Evolutionary conservation across 2,329 filamentous ascomycete genomes (phyloP).

Genomic region (Venturia asperata): DNA sequence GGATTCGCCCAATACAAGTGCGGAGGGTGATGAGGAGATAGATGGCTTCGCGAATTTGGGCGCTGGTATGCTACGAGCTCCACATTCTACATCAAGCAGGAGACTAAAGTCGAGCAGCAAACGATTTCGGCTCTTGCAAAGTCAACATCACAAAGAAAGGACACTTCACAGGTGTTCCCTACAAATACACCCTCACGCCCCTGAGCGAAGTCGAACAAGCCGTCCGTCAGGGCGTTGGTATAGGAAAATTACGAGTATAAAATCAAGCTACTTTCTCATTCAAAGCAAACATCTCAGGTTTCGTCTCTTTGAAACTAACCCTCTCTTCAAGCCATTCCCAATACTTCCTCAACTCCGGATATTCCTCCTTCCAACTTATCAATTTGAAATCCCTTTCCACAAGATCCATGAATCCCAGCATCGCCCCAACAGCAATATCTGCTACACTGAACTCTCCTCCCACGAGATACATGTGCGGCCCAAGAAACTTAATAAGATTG

Average conservation of each 20-base stretch:
- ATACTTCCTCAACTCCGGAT: neutral
- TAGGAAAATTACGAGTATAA: slow-evolving; percentile 36
- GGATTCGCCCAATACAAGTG: slow-evolving; percentile 48
- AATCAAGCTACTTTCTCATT: neutral
- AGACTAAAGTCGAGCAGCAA: slow-evolving; percentile 25
- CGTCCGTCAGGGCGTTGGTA: slow-evolving; percentile 40
- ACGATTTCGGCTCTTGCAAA: slow-evolving; percentile 44
- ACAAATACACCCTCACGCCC: slow-evolving; percentile 44
- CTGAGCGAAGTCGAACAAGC: slow-evolving; percentile 37
- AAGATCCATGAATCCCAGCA: slow-evolving; percentile 26
- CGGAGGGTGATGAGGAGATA: slow-evolving; percentile 48
- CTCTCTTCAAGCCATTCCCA: neutral
- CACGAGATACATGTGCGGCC: slow-evolving; percentile 27
- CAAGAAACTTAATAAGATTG: slow-evolving; percentile 20
- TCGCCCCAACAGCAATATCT: slow-evolving; percentile 31
- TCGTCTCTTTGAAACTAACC: neutral
- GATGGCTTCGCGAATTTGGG: slow-evolving; percentile 50
- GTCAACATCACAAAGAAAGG: slow-evolving; percentile 49
- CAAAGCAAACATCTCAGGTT: neutral
- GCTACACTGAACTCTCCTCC: slow-evolving; percentile 30
- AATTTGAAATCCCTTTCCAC: neutral
- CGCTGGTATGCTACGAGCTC: slow-evolving; percentile 35
- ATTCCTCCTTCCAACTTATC: neutral
- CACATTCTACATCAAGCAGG: neutral
- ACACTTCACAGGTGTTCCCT: slow-evolving; percentile 43